Percentiles rank a stretch among this genome's conserved stretches.
phyloP scores from a whole-genome alignment of 345 rosid species.

The Populus alba region DNA sequence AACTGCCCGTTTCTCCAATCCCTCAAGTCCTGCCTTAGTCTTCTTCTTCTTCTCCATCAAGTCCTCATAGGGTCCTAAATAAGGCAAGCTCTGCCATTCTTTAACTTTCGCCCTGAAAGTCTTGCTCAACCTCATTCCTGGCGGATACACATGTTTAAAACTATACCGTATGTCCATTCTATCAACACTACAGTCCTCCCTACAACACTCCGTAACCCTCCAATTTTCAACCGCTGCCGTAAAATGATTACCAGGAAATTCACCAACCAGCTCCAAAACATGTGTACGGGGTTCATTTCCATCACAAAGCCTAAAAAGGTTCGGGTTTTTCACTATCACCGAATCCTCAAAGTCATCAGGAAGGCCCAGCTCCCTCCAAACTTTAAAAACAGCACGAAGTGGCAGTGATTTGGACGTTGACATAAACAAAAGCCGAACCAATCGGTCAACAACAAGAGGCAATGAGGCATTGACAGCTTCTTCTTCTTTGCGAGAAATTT shows the following conservation, averaged over 20 bases:
- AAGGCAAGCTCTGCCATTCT: slow-evolving; percentile 82
- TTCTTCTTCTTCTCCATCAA: slow-evolving; percentile 44
- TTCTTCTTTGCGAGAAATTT: slow-evolving; percentile 55
- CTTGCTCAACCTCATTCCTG: slow-evolving; percentile 81
- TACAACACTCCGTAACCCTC: slow-evolving; percentile 68
- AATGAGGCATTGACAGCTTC: slow-evolving; percentile 46
- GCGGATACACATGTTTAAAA: slow-evolving; percentile 71
- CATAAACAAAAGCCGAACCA: slow-evolving; percentile 66
- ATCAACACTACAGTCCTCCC: slow-evolving; percentile 48
- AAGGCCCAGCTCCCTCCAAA: slow-evolving; percentile 91
- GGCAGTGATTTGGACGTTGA: slow-evolving; percentile 67
- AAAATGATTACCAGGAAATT: slow-evolving; percentile 27
- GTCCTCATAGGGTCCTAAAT: slow-evolving; percentile 67
- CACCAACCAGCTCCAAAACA: slow-evolving; percentile 52
- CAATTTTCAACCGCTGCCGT: slow-evolving; percentile 74
- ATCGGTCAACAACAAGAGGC: slow-evolving; percentile 51
- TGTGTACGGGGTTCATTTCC: slow-evolving; percentile 74
- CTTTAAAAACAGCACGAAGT: slow-evolving; percentile 79
- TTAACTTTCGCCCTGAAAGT: slow-evolving; percentile 67
- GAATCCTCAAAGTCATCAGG: slow-evolving; percentile 96
- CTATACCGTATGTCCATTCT: slow-evolving; percentile 49
- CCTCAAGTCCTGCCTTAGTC: slow-evolving; percentile 45
- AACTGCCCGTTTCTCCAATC: slow-evolving; percentile 71
- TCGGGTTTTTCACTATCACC: slow-evolving; percentile 50
- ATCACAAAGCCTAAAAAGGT: slow-evolving; percentile 50